Evolutionary conservation across 208 protist genomes (phyloP).

Genomic region (Trypanosoma grayi): DNA sequence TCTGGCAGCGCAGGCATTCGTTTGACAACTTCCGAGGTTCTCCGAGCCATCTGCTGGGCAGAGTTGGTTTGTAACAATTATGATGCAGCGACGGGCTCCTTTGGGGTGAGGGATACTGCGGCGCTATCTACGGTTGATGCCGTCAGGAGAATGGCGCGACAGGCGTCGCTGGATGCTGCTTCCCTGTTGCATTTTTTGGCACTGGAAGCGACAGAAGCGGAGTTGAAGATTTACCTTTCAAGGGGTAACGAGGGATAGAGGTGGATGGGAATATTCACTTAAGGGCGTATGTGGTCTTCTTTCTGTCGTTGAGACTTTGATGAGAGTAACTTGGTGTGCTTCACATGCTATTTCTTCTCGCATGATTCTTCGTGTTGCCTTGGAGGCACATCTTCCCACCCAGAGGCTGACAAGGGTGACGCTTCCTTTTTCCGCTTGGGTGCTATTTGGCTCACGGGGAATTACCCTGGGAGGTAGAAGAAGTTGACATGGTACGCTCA

Average conservation of each 20-base stretch:
- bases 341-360: no score
- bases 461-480: no score
- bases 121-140: background rate
- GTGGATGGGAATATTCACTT: background rate
- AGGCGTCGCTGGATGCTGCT: conserved; percentile 45
- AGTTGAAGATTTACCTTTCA: conserved; percentile 43
- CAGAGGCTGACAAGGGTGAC: no score
- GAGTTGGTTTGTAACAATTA: conserved; percentile 48
- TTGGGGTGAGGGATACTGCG: background rate
- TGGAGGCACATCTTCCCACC: no score
- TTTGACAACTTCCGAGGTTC: conserved; percentile 16
- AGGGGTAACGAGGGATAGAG: conserved; percentile 16
- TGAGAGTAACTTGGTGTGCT: no score
- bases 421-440: no score
- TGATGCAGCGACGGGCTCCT: background rate
- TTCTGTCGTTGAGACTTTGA: background rate
- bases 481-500: no score
- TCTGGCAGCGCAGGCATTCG: background rate
- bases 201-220: conserved; percentile 46
- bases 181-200: conserved; percentile 56
- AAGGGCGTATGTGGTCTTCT: background rate
- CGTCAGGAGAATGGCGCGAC: conserved; percentile 38
- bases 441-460: no score
- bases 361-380: no score
- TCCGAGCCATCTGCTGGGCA: conserved; percentile 70